phyloP scores from a whole-genome alignment of 805 yeast species.

The Spathaspora hagerdaliae region DNA sequence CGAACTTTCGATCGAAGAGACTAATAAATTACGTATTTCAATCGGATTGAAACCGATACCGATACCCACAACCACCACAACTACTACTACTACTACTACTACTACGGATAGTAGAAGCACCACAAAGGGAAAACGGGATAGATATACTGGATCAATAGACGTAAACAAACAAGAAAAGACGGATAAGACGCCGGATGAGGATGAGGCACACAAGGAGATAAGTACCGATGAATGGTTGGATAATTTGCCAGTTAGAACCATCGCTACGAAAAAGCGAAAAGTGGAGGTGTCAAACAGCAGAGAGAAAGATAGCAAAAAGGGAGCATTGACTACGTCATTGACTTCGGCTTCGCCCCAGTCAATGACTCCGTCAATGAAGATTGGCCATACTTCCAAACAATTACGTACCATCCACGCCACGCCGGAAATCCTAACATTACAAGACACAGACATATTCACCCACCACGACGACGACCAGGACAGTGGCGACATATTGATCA shows the following conservation, averaged over 20 bases:
- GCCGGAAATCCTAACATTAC: conserved; percentile 50
- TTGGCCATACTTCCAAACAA: conserved; percentile 45
- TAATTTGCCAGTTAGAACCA: conserved; percentile 19
- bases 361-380: conserved; percentile 21
- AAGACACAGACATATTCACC: conserved; percentile 42
- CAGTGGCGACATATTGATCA: conserved; percentile 29
- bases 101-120: too few relatives aligned
- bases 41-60: conserved; percentile 51
- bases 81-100: neutral
- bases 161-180: too few relatives aligned
- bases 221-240: conserved; percentile 8
- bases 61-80: neutral
- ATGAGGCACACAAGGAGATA: neutral
- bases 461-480: conserved; percentile 29
- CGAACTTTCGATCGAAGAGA: conserved; percentile 46
- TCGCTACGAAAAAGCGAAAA: neutral
- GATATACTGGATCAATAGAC: too few relatives aligned
- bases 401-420: conserved; percentile 34
- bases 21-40: conserved; percentile 48
- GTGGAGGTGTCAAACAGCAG: too few relatives aligned
- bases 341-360: too few relatives aligned
- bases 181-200: too few relatives aligned
- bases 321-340: too few relatives aligned
- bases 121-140: too few relatives aligned
- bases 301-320: too few relatives aligned